These are phyloP conservation scores for Cladophialophora psammophila DNA, from an alignment of 2,329 filamentous ascomycete genomes.

Conservation along the genomic window DNA sequence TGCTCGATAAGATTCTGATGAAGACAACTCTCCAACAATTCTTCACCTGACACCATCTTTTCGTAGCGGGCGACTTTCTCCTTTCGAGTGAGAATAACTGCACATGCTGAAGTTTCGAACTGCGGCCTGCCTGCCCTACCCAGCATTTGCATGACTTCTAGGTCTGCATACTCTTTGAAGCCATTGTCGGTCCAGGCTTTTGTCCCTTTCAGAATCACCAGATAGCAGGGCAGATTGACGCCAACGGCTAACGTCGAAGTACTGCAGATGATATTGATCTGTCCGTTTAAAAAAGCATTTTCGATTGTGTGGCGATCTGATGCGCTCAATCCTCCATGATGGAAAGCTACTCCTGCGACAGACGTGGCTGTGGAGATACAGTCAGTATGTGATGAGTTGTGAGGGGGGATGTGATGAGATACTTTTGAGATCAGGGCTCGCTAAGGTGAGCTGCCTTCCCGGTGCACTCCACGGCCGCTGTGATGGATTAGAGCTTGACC, in stretches of 20 bases:
- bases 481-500: constrained; percentile 59
- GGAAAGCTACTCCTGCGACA: constrained; percentile 74
- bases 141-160: constrained; percentile 91
- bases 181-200: constrained; percentile 67
- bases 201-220: constrained; percentile 84
- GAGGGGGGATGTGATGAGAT: constrained; percentile 44
- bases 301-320: constrained; percentile 73
- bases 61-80: constrained; percentile 72
- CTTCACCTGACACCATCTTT: constrained; percentile 74
- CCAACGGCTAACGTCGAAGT: constrained; percentile 86
- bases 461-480: constrained; percentile 71
- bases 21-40: constrained; percentile 77
- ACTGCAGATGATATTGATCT: constrained; percentile 83
- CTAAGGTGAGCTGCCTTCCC: constrained; percentile 57
- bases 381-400: constrained; percentile 30
- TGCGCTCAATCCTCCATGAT: constrained; percentile 76
- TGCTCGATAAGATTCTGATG: constrained; percentile 83
- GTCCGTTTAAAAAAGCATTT: constrained; percentile 70
- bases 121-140: constrained; percentile 83
- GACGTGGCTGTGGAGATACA: constrained; percentile 42
- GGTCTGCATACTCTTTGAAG: constrained; percentile 76
- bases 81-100: constrained; percentile 79
- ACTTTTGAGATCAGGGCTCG: constrained; percentile 67
- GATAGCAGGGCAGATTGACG: constrained; percentile 82
- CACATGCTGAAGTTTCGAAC: constrained; percentile 77